Conservation (phyloP, 805 yeast species). For the Komagataella mondaviorum region DNA sequence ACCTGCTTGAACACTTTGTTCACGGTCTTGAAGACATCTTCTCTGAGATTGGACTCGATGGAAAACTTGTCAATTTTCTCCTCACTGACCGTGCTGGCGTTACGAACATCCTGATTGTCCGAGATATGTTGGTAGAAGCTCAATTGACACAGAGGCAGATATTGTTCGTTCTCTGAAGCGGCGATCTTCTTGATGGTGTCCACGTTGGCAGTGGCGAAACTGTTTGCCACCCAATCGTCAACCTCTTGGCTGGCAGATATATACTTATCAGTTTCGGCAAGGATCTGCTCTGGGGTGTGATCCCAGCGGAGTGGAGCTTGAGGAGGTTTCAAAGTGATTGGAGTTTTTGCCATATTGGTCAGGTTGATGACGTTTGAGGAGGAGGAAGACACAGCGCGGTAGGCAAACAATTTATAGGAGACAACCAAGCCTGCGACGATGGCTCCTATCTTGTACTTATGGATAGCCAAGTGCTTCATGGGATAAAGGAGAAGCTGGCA, state of each 20-base stretch:
- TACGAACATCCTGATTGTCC: constrained; percentile 47
- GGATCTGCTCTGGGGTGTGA: constrained; percentile 37
- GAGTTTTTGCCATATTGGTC: not conserved
- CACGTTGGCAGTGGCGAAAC: constrained; percentile 13
- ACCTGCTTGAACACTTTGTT: constrained; percentile 32
- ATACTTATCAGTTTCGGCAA: constrained; percentile 25
- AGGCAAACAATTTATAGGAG: not conserved
- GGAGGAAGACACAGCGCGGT: not conserved
- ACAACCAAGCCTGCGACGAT: not conserved
- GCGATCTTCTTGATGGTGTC: constrained; percentile 45
- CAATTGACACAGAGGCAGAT: constrained; percentile 30
- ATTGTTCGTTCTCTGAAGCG: constrained; percentile 36
- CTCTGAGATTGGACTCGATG: constrained; percentile 55
- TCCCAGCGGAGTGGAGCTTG: constrained; percentile 43
- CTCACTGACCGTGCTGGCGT: constrained; percentile 55
- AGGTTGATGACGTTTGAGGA: not conserved
- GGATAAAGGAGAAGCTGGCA: not conserved
- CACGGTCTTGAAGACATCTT: constrained; percentile 49
- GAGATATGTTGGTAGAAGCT: constrained; percentile 68
- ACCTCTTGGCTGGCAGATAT: constrained; percentile 27
- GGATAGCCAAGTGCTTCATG: not conserved
- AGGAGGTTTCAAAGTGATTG: constrained; percentile 8
- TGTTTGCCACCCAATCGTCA: constrained; percentile 39
- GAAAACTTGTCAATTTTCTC: constrained; percentile 38
- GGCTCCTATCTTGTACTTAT: not conserved